Evolutionary conservation across 495 filamentous ascomycete species (phyloP).

Genomic region (Neurospora sp.): DNA sequence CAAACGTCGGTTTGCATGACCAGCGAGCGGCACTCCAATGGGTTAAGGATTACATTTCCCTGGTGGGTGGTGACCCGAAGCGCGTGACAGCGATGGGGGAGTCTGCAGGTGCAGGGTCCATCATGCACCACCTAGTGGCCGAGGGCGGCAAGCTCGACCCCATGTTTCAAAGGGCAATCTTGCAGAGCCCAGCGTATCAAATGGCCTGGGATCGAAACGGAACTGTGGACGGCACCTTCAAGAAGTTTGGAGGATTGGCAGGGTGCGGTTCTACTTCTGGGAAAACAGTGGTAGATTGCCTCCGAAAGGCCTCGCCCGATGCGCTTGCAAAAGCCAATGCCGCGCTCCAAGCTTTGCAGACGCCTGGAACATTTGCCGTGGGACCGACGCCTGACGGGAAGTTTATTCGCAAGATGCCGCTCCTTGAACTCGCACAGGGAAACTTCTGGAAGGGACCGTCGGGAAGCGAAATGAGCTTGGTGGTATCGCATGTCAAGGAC

Average conservation of each 20-base stretch:
- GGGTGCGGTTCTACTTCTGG: constrained; percentile 31
- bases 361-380: constrained; percentile 31
- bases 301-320: constrained; percentile 25
- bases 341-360: constrained; percentile 19
- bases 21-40: constrained; percentile 48
- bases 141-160: constrained; percentile 41
- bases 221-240: constrained; percentile 27
- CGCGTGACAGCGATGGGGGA: constrained; percentile 60
- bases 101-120: constrained; percentile 53
- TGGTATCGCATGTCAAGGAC: constrained; percentile 32
- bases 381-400: constrained; percentile 36
- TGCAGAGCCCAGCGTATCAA: constrained; percentile 41
- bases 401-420: constrained; percentile 35
- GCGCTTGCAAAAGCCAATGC: constrained; percentile 32
- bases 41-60: constrained; percentile 55
- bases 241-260: constrained; percentile 33
- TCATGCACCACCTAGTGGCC: constrained; percentile 58
- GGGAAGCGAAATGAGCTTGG: constrained; percentile 6
- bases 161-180: constrained; percentile 33
- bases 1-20: constrained; percentile 43
- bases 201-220: constrained; percentile 31
- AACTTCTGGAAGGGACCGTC: constrained; percentile 34
- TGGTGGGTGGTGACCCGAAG: constrained; percentile 54
- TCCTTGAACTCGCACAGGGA: constrained; percentile 33
- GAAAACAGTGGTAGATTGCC: constrained; percentile 15